phyloP scores from a whole-genome alignment of 331 rosid species.

The Spiraea crenata region DNA sequence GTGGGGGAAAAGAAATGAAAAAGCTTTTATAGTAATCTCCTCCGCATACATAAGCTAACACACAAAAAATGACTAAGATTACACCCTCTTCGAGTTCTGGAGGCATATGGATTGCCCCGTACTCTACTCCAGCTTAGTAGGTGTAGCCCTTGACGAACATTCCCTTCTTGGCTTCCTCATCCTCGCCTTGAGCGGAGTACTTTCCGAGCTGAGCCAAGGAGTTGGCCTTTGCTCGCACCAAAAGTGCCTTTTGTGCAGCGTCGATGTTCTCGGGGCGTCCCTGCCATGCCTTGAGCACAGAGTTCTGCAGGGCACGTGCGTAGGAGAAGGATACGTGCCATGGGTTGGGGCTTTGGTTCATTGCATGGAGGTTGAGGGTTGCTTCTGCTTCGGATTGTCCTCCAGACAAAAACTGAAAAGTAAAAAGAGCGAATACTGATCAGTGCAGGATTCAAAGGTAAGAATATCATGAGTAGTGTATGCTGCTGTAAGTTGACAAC shows the following conservation, averaged over 20 bases:
- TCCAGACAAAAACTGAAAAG: conserved; percentile 84
- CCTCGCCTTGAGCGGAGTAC: conserved; percentile 82
- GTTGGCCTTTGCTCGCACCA: conserved; percentile 95
- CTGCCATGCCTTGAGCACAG: conserved; percentile 95
- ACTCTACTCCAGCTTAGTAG: conserved; percentile 42
- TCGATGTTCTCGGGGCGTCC: conserved; percentile 74
- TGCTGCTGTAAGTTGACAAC: not conserved
- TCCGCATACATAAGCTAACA: conserved; percentile 19
- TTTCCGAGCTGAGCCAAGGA: conserved; percentile 96
- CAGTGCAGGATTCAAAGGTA: not conserved
- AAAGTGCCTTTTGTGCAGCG: conserved; percentile 75
- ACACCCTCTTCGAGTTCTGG: conserved; percentile 16
- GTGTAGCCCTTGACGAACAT: conserved; percentile 95
- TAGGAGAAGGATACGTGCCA: conserved; percentile 99
- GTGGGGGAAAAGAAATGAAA: conserved; percentile 18
- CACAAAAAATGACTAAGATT: conserved; percentile 17
- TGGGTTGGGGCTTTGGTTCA: conserved; percentile 99
- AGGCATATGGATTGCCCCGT: conserved; percentile 7
- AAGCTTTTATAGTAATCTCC: conserved; percentile 26
- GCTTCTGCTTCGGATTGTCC: conserved; percentile 98
- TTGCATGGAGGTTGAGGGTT: conserved; percentile 85
- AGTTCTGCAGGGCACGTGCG: conserved; percentile 92
- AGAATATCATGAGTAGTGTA: not conserved
- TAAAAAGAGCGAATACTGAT: conserved; percentile 19
- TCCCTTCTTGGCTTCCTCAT: conserved; percentile 80